Conservation (phyloP, 768 basidiomycete genomes). For the Kwoniella pini region DNA sequence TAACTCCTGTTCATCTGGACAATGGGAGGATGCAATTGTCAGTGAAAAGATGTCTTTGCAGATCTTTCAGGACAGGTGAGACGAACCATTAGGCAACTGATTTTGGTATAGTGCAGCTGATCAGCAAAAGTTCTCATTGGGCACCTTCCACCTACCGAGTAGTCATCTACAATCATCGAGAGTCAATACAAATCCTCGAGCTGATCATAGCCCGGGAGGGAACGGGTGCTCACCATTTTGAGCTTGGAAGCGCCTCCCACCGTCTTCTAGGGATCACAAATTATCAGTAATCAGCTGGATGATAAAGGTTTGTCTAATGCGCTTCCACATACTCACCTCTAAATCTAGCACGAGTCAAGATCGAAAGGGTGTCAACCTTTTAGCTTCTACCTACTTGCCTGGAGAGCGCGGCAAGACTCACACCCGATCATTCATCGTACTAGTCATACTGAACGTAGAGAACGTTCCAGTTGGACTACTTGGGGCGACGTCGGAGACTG, state of each 20-base stretch:
- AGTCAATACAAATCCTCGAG: too few relatives aligned
- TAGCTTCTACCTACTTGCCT: too few relatives aligned
- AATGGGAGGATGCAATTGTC: too few relatives aligned
- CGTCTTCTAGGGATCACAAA: conserved; percentile 5
- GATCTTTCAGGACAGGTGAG: too few relatives aligned
- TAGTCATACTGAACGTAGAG: conserved; percentile 12
- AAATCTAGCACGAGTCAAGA: neutral
- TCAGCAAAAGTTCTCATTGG: neutral
- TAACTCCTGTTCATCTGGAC: conserved; percentile 20
- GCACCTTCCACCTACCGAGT: conserved; percentile 5
- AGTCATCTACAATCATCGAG: conserved; percentile 20
- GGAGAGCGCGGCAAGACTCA: too few relatives aligned
- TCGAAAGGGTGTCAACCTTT: too few relatives aligned
- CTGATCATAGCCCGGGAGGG: too few relatives aligned
- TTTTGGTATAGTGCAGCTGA: neutral
- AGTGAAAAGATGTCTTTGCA: too few relatives aligned
- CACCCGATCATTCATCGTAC: conserved; percentile 15
- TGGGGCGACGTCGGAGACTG: neutral
- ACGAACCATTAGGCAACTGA: conserved; percentile 15
- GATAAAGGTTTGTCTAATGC: neutral
- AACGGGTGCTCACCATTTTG: conserved; percentile 7
- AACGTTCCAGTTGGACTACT: conserved; percentile 11
- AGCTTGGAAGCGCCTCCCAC: conserved; percentile 18
- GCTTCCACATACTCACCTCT: conserved; percentile 6
- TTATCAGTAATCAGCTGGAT: neutral